Evolutionary conservation across 805 yeast species (phyloP).

Genomic region (Kazachstania viticola): DNA sequence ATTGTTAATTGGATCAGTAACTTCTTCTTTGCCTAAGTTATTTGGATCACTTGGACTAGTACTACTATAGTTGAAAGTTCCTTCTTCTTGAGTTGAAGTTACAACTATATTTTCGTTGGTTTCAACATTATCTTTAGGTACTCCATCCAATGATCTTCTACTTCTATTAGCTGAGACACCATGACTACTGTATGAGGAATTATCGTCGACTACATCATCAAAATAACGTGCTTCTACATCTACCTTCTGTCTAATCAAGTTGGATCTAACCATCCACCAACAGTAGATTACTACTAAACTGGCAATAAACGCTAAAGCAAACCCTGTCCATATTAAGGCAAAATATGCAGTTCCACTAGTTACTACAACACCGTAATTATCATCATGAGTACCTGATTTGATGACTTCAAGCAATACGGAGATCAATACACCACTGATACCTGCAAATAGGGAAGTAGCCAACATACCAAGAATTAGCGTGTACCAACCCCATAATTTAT

Average conservation of each 20-base stretch:
- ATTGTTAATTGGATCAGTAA: too few species aligned
- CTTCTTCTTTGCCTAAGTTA: too few species aligned
- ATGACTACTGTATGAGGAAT: too few species aligned
- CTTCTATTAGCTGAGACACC: too few species aligned
- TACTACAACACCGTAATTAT: slow-evolving; percentile 21
- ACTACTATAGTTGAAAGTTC: too few species aligned
- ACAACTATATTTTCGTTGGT: too few species aligned
- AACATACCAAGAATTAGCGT: not conserved
- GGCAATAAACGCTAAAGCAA: slow-evolving; percentile 12
- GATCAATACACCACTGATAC: slow-evolving; percentile 18
- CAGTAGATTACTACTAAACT: not conserved
- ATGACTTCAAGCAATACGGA: slow-evolving; percentile 21
- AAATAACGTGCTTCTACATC: not conserved
- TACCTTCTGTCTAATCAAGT: too few species aligned
- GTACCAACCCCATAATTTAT: slow-evolving; percentile 4
- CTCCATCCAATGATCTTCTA: too few species aligned
- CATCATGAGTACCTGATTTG: slow-evolving; percentile 24
- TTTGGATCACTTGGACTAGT: too few species aligned
- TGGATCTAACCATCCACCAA: slow-evolving; percentile 4
- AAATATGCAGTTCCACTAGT: slow-evolving; percentile 15
- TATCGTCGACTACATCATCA: not conserved
- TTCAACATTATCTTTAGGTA: too few species aligned
- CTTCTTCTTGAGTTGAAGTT: too few species aligned
- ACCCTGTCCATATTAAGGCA: slow-evolving; percentile 25
- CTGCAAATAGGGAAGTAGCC: slow-evolving; percentile 13